Conservation (phyloP, 169 alveolate species). For the Plasmodium chabaudi region DNA sequence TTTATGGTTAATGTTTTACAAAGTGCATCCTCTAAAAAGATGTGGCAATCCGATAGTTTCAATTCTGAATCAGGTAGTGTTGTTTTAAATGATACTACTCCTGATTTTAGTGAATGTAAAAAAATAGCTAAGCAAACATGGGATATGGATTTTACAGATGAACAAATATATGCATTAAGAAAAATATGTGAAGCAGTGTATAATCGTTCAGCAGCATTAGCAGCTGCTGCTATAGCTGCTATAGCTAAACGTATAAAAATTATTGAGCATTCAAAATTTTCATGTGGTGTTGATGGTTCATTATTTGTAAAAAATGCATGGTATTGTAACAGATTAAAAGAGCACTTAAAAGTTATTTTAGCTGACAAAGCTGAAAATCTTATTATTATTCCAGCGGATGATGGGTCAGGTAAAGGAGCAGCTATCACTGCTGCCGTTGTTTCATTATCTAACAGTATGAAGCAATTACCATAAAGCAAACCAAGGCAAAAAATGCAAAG, state of each 20-base stretch:
- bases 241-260: constrained; percentile 86
- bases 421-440: constrained; percentile 92
- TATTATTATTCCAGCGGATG: constrained; percentile 86
- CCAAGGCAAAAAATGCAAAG: too few relatives aligned
- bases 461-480: not conserved
- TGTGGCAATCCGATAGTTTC: constrained; percentile 84
- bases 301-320: constrained; percentile 87
- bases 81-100: constrained; percentile 83
- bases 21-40: constrained; percentile 86
- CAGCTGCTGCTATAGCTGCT: constrained; percentile 88
- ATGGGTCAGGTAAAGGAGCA: constrained; percentile 93
- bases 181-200: constrained; percentile 85
- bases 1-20: constrained; percentile 83
- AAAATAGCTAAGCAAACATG: constrained; percentile 81
- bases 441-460: not conserved
- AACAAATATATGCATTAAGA: constrained; percentile 75
- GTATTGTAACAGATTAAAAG: constrained; percentile 83
- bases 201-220: constrained; percentile 90
- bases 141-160: constrained; percentile 82
- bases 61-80: constrained; percentile 83
- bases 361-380: constrained; percentile 81
- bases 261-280: constrained; percentile 79
- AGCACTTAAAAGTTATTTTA: constrained; percentile 80
- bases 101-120: constrained; percentile 74
- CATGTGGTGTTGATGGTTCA: constrained; percentile 90